phyloP scores from a whole-genome alignment of 2,329 filamentous ascomycete genomes.

The Alternaria arborescens region DNA sequence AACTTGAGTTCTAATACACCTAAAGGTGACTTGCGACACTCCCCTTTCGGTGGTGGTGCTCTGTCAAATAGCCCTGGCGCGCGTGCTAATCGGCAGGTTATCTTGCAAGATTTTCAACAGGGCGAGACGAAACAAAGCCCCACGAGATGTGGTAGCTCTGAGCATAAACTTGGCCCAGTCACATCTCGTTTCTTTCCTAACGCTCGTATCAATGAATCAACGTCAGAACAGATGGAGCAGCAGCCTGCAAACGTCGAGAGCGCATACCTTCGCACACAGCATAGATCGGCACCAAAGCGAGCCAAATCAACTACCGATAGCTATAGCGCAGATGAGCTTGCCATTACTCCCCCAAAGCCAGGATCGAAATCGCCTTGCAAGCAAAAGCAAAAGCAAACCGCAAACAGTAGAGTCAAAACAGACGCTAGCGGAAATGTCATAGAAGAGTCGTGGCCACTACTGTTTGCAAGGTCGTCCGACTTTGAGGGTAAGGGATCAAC shows the following conservation, averaged over 20 bases:
- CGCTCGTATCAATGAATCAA: conserved; percentile 37
- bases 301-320: neutral
- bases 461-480: conserved; percentile 27
- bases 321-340: conserved; percentile 31
- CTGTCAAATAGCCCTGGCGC: neutral
- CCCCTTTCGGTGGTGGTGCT: conserved; percentile 8
- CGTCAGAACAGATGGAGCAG: conserved; percentile 1
- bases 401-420: conserved; percentile 7
- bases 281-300: conserved; percentile 14
- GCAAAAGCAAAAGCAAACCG: conserved; percentile 1
- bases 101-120: conserved; percentile 24
- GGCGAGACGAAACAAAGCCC: conserved; percentile 12
- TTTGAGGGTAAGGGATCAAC: conserved; percentile 3
- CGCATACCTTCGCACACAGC: conserved; percentile 22
- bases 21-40: neutral
- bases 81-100: conserved; percentile 2
- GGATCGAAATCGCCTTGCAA: conserved; percentile 6
- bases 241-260: neutral
- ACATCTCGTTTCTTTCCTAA: conserved; percentile 26
- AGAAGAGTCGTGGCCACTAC: conserved; percentile 23
- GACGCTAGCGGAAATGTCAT: neutral
- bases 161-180: neutral
- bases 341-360: conserved; percentile 7
- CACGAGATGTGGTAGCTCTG: neutral
- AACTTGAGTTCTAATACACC: neutral